These are phyloP conservation scores for Lachancea dasiensis DNA, from an alignment of 805 yeast genomes.

Conservation along the genomic window DNA sequence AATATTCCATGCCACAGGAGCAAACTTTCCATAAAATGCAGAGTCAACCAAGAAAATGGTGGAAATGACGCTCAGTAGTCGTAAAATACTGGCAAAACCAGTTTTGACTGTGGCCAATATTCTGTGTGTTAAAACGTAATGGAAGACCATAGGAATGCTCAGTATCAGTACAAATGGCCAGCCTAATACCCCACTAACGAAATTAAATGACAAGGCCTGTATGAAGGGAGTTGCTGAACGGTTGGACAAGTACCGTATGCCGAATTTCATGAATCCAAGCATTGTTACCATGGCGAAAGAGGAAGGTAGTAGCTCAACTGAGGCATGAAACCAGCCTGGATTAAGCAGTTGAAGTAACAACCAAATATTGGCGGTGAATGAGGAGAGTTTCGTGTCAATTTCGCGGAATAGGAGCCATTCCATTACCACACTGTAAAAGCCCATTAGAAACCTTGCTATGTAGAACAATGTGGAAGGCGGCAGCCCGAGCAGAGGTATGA, in stretches of 20 bases:
- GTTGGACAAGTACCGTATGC: slow-evolving; percentile 25
- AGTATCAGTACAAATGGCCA: slow-evolving; percentile 84
- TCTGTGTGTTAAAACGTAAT: slow-evolving; percentile 26
- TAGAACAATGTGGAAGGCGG: slow-evolving; percentile 25
- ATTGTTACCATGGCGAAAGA: slow-evolving; percentile 57
- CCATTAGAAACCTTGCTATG: slow-evolving; percentile 23
- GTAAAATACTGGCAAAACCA: slow-evolving; percentile 22
- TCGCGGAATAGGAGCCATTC: slow-evolving; percentile 42
- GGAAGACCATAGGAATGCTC: slow-evolving; percentile 52
- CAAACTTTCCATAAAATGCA: slow-evolving; percentile 49
- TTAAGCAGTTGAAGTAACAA: slow-evolving; percentile 53
- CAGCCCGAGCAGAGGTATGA: slow-evolving; percentile 24
- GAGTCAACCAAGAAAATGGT: slow-evolving; percentile 45
- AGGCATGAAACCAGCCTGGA: slow-evolving; percentile 86
- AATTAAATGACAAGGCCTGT: slow-evolving; percentile 24
- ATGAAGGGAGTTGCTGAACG: slow-evolving; percentile 21
- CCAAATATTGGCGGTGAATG: slow-evolving; percentile 49
- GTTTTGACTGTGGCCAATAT: slow-evolving; percentile 25
- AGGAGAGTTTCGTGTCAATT: slow-evolving; percentile 20
- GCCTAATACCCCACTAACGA: slow-evolving; percentile 72
- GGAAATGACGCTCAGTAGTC: slow-evolving; percentile 16
- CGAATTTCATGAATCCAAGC: slow-evolving; percentile 28
- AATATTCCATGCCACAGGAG: slow-evolving; percentile 76
- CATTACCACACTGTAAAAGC: slow-evolving; percentile 20
- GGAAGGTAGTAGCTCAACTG: slow-evolving; percentile 81